Conservation (phyloP, 2,329 filamentous ascomycete species). For the Lasiodiplodia citricola region DNA sequence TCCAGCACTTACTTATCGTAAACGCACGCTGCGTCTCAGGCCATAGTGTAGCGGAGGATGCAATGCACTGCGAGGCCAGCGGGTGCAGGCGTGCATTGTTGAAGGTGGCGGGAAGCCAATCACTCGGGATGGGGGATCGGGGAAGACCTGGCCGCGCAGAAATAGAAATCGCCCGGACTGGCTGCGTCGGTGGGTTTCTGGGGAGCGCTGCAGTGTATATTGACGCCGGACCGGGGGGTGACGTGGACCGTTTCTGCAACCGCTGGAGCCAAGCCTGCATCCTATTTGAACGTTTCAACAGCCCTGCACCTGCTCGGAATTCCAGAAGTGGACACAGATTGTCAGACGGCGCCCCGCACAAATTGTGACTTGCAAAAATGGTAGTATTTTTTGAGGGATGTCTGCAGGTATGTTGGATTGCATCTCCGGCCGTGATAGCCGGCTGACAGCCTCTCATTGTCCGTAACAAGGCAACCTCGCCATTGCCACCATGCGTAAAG, state of each 20-base stretch:
- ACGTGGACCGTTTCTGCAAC: slow-evolving; percentile 35
- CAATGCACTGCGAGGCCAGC: slow-evolving; percentile 22
- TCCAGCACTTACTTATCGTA: slow-evolving; percentile 27
- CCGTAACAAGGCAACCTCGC: slow-evolving; percentile 24
- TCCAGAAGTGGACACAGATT: not conserved
- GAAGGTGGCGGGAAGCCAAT: slow-evolving; percentile 23
- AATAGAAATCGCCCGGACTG: slow-evolving; percentile 17
- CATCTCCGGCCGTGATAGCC: slow-evolving; percentile 22
- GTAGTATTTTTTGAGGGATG: slow-evolving; percentile 27
- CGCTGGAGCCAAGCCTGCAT: slow-evolving; percentile 20
- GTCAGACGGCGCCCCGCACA: slow-evolving; percentile 14
- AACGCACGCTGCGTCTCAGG: slow-evolving; percentile 24
- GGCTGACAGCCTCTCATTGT: slow-evolving; percentile 25
- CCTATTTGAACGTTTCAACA: slow-evolving; percentile 24
- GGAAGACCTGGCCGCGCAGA: slow-evolving; percentile 16
- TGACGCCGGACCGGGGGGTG: slow-evolving; percentile 37
- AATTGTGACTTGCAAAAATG: slow-evolving; percentile 24
- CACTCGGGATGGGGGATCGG: slow-evolving; percentile 23
- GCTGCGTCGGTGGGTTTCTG: slow-evolving; percentile 16
- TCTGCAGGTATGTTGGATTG: slow-evolving; percentile 25
- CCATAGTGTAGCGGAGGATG: slow-evolving; percentile 7
- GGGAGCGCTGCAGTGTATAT: slow-evolving; percentile 31
- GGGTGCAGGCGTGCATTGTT: slow-evolving; percentile 22
- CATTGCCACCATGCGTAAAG: slow-evolving; percentile 24
- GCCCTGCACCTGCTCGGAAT: slow-evolving; percentile 13